Percentiles rank a stretch among this genome's conserved stretches.
Evolutionary conservation across 768 basidiomycete species (phyloP).

Genomic region (Termitomyces sp.): DNA sequence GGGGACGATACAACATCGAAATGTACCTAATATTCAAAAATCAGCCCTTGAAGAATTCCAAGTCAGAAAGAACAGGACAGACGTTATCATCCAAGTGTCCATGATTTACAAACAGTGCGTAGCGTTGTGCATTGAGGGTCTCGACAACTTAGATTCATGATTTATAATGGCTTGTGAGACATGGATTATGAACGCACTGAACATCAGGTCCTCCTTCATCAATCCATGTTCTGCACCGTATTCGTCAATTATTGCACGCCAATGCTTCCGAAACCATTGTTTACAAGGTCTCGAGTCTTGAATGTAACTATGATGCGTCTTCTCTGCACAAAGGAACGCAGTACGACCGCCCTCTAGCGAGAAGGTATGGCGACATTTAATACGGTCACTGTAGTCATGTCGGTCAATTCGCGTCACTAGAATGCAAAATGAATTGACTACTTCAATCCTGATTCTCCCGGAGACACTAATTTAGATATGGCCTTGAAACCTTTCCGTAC

Average conservation of each 20-base stretch:
- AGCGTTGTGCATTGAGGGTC: constrained; percentile 7
- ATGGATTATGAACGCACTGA: neutral
- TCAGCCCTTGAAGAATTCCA: neutral
- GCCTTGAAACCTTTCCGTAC: constrained; percentile 5
- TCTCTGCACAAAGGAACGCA: constrained; percentile 10
- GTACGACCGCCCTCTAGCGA: constrained; percentile 4
- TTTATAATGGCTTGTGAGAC: neutral
- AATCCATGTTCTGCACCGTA: constrained; percentile 1
- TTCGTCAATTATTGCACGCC: constrained; percentile 2
- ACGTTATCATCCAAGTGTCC: constrained; percentile 1
- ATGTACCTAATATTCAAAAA: neutral
- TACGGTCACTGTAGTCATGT: neutral
- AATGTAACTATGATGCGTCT: constrained; percentile 6
- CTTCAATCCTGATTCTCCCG: neutral
- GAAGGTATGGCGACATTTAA: constrained; percentile 6
- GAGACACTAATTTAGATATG: constrained; percentile 8
- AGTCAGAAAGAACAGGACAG: neutral
- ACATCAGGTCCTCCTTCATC: constrained; percentile 6
- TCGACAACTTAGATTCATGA: constrained; percentile 5
- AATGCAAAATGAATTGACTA: neutral
- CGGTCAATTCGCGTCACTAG: neutral
- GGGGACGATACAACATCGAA: constrained; percentile 6
- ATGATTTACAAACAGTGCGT: constrained; percentile 7
- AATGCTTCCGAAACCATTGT: constrained; percentile 3
- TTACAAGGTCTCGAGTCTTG: constrained; percentile 5